phyloP scores from a whole-genome alignment of 331 rosid species.

The Rosa hybrid region DNA sequence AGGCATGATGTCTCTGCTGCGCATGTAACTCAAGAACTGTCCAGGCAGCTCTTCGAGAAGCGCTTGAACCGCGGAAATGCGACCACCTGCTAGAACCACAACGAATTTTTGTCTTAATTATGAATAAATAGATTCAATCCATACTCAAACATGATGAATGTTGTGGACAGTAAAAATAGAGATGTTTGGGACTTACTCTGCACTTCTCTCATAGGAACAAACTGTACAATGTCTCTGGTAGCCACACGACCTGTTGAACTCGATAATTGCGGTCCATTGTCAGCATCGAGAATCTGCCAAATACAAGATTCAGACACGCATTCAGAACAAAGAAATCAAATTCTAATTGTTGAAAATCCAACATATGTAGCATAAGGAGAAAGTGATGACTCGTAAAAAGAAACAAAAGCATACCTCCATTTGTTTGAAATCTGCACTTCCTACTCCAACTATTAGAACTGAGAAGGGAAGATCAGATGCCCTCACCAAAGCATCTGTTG shows the following conservation, averaged over 20 bases:
- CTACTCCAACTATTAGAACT: conserved; percentile 85
- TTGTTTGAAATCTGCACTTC: conserved; percentile 66
- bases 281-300: conserved; percentile 76
- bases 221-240: conserved; percentile 84
- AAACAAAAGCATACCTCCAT: conserved; percentile 61
- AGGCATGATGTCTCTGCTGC: conserved; percentile 57
- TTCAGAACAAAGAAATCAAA: background rate
- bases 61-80: conserved; percentile 59
- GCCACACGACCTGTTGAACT: conserved; percentile 78
- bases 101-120: background rate
- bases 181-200: conserved; percentile 48
- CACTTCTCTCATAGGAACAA: conserved; percentile 79
- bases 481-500: conserved; percentile 70
- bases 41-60: conserved; percentile 82
- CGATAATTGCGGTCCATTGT: conserved; percentile 60
- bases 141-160: background rate
- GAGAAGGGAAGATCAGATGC: conserved; percentile 92
- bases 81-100: conserved; percentile 46
- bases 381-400: background rate
- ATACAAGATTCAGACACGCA: background rate
- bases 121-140: background rate
- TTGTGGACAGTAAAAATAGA: background rate
- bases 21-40: conserved; percentile 76
- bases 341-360: background rate
- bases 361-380: background rate